Base-by-base conservation (phyloP, 139 green algal species). In the Chlorella sp. region DNA sequence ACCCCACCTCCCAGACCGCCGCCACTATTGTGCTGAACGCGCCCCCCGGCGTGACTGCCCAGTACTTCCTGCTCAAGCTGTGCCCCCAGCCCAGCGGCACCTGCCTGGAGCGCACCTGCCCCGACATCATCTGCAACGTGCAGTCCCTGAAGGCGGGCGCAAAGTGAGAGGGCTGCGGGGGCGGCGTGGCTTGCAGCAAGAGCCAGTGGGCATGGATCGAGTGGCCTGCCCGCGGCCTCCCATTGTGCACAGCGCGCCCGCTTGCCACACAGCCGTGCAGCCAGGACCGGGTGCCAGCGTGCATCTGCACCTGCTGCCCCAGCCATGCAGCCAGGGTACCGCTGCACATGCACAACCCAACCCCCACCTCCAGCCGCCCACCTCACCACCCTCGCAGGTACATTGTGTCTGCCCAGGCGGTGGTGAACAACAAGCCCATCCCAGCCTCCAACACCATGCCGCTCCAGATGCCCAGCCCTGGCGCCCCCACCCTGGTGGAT, bases 1-100 rank as follows among this genome's bases (percentile, higher is more conserved):
- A 32, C 51, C 74, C 74, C 74, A 80, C 47, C 17, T 80, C 74
- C 30, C 55, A 56, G n/a, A 80, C 74, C 51, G 32, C 74, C 17
- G 74, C 74, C 47, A 51, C 74, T 32, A n/a, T 80, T 7, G 13
- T 67, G 7, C 47, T 80, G 41, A 80, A 80, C 47, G n/a, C 74
- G 4, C 74, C 74, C n/a, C 41, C 74, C 30, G 21, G n/a, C 28
- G 20, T 16, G 34, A 16, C 38, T 6, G 69, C 69, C 38, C 69
- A 34, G 69, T 47, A 23, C 17, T 80, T 68, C 74, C 30, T 39
- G 2, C 51, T 80, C 18, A 67, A 44, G 17, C 74, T 80, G 30
- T 80, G 74, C 74, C 74, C 34, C n/a, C 47, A 47, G n/a, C 74
- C 74, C 2, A 25, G 11, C 30, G 74, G 47, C 30, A 38, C n/a